phyloP scores from a whole-genome alignment of 106 monocot species.

The Phalaenopsis aphrodite region DNA sequence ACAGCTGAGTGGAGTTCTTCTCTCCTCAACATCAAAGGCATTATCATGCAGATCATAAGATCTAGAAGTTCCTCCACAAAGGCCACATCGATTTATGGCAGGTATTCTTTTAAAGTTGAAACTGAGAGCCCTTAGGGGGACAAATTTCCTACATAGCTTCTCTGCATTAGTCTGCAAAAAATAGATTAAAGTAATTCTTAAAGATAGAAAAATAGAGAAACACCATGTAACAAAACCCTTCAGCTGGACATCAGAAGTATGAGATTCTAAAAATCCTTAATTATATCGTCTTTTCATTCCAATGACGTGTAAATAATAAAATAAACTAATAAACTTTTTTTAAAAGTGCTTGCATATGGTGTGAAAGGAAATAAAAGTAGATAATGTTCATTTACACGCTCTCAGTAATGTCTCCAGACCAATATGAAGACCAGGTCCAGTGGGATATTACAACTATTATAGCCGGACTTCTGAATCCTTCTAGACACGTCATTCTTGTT shows the following conservation, averaged over 20 bases:
- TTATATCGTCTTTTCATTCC: background rate
- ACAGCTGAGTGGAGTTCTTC: conserved; percentile 11
- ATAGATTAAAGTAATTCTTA: background rate
- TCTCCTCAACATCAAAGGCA: conserved; percentile 25
- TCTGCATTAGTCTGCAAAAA: conserved; percentile 57
- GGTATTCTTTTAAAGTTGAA: conserved; percentile 17
- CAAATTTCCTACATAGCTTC: conserved; percentile 57
- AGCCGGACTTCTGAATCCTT: no score
- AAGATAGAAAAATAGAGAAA: background rate
- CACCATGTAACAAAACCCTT: background rate
- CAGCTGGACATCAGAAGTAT: background rate
- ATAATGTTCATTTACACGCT: background rate
- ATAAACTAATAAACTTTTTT: background rate
- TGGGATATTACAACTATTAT: background rate
- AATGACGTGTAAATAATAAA: background rate
- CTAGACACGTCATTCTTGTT: background rate
- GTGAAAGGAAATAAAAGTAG: background rate
- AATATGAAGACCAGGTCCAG: background rate
- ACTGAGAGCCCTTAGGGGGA: conserved; percentile 18
- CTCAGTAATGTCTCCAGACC: background rate
- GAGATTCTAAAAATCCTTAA: background rate
- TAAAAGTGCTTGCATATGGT: background rate
- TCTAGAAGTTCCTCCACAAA: conserved; percentile 61
- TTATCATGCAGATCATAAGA: conserved; percentile 45
- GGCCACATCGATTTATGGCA: conserved; percentile 45